A percentile compares a stretch with the other conserved stretches of the same genome.
Evolutionary conservation across 1,284 basidiomycete genomes (phyloP).

Genomic region (Phylloporus gajari): DNA sequence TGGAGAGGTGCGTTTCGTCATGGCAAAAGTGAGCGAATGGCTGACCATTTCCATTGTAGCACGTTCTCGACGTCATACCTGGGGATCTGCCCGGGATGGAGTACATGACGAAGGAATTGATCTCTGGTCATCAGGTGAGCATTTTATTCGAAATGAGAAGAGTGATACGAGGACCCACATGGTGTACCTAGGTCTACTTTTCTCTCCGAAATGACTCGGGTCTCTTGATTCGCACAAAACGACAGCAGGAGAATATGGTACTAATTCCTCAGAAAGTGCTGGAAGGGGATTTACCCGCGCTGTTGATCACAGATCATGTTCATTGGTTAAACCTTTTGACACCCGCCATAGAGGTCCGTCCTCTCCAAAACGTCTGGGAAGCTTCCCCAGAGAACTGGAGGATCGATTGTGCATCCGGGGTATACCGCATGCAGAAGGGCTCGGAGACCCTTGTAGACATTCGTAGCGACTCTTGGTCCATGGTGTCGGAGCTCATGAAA

Average conservation of each 20-base stretch:
- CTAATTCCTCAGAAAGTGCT: neutral
- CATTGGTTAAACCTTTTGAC: constrained; percentile 5
- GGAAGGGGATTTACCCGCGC: neutral
- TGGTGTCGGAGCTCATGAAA: constrained; percentile 23
- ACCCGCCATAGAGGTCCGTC: neutral
- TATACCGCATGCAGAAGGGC: neutral
- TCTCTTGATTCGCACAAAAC: constrained; percentile 1
- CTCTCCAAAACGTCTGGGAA: neutral
- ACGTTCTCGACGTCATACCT: neutral
- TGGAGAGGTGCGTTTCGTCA: constrained; percentile 34
- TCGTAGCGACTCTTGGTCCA: neutral
- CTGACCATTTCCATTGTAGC: neutral
- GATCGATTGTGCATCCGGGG: neutral
- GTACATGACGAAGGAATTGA: neutral
- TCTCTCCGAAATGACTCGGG: neutral
- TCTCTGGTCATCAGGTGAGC: neutral
- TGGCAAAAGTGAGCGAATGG: neutral
- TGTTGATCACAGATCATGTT: neutral
- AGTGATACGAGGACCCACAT: neutral
- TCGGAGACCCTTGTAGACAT: neutral
- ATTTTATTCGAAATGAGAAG: neutral
- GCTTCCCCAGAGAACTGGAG: neutral
- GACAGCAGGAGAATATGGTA: too few relatives aligned
- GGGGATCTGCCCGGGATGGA: constrained; percentile 1
- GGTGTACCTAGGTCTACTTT: neutral